These are phyloP conservation scores for Elsinoe fawcettii DNA, from an alignment of 2,329 filamentous ascomycete species.

Conservation along the genomic window DNA sequence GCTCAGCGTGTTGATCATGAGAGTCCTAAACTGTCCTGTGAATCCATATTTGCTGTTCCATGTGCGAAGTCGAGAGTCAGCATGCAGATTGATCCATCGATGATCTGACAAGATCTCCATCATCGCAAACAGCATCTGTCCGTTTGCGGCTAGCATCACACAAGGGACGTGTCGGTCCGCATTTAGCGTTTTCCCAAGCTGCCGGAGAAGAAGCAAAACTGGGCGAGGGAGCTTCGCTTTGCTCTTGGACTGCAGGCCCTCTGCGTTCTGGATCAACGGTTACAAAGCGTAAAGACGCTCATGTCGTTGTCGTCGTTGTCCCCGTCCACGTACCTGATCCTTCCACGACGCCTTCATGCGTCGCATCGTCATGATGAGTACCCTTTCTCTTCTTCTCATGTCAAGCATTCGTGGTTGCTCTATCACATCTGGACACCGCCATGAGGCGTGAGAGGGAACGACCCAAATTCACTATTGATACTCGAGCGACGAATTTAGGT, in stretches of 20 bases:
- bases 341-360: neutral
- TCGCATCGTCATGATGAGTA: neutral
- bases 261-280: slow-evolving; percentile 5
- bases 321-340: neutral
- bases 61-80: neutral
- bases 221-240: neutral
- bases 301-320: neutral
- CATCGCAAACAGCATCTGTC: neutral
- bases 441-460: neutral
- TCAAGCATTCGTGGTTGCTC: neutral
- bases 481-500: neutral
- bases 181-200: neutral
- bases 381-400: neutral
- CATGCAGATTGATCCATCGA: neutral
- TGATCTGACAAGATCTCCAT: neutral
- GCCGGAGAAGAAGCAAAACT: neutral
- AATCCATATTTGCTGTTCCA: no score
- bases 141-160: neutral
- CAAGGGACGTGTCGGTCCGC: neutral
- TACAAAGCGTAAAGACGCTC: neutral
- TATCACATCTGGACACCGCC: neutral
- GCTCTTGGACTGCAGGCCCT: neutral
- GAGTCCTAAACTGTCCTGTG: no score
- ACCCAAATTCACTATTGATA: slow-evolving; percentile 12
- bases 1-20: no score